These are phyloP conservation scores for Phialemoniopsis sp. DNA, from an alignment of 2,329 filamentous ascomycete genomes.

Conservation along the genomic window DNA sequence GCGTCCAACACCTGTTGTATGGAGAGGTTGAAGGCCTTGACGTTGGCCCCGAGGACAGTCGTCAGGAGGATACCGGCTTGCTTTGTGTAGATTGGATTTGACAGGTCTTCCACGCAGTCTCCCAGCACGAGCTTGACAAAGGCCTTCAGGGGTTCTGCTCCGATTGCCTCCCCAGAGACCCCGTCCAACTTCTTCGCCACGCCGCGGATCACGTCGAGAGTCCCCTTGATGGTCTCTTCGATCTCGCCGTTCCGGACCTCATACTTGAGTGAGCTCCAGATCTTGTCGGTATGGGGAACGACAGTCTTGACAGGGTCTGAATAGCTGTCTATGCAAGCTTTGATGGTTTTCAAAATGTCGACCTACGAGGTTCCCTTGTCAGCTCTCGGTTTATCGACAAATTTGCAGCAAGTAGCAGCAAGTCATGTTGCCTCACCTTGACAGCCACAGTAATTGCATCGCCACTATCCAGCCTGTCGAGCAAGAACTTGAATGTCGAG, in stretches of 20 bases:
- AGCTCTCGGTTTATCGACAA: no score
- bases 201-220: constrained; percentile 48
- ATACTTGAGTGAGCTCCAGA: constrained; percentile 60
- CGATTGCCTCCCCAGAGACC: constrained; percentile 4
- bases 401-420: not conserved
- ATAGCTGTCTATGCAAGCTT: constrained; percentile 48
- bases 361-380: constrained; percentile 27
- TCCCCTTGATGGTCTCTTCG: constrained; percentile 52
- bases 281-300: constrained; percentile 41
- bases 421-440: constrained; percentile 34
- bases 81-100: constrained; percentile 46
- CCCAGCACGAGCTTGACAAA: constrained; percentile 45
- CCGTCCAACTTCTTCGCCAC: constrained; percentile 41
- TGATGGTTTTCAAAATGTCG: constrained; percentile 52
- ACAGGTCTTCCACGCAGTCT: constrained; percentile 50
- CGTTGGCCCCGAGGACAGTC: constrained; percentile 43
- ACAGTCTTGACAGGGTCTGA: constrained; percentile 39
- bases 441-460: constrained; percentile 55
- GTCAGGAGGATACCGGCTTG: constrained; percentile 48
- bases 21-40: constrained; percentile 41
- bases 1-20: constrained; percentile 40
- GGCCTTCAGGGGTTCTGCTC: constrained; percentile 23
- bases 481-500: constrained; percentile 46
- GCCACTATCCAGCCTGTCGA: constrained; percentile 55
- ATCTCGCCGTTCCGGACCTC: constrained; percentile 59